phyloP scores from a whole-genome alignment of 2,329 filamentous ascomycete genomes.

The Talaromyces sp. region DNA sequence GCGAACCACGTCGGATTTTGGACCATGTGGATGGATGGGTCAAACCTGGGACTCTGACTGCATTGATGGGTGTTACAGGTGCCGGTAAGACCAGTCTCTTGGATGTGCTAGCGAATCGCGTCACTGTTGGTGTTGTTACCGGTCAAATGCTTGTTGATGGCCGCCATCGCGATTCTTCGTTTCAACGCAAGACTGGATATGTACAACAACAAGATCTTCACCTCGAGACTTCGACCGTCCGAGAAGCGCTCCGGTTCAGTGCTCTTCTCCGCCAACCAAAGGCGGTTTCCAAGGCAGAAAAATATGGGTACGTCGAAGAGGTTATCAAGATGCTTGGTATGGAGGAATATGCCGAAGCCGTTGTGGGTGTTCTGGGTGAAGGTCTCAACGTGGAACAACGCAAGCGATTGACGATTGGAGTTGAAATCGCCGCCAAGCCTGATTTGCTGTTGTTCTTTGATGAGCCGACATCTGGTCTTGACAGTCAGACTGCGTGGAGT shows the following conservation, averaged over 20 bases:
- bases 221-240: conserved; percentile 75
- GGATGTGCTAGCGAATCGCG: conserved; percentile 78
- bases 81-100: conserved; percentile 90
- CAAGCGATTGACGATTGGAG: conserved; percentile 83
- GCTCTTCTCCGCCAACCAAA: conserved; percentile 80
- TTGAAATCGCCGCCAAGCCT: conserved; percentile 92
- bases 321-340: conserved; percentile 89
- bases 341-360: conserved; percentile 82
- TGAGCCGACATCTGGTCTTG: conserved; percentile 90
- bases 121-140: conserved; percentile 81
- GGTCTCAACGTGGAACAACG: conserved; percentile 62
- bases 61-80: conserved; percentile 82
- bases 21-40: conserved; percentile 91
- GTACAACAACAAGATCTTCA: conserved; percentile 93
- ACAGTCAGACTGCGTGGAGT: conserved; percentile 89
- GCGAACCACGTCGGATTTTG: conserved; percentile 68
- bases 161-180: conserved; percentile 68
- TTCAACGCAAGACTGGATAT: conserved; percentile 89
- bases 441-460: conserved; percentile 87
- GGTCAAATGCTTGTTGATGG: conserved; percentile 83
- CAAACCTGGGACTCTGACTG: conserved; percentile 85
- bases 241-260: conserved; percentile 82
- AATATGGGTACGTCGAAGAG: conserved; percentile 81
- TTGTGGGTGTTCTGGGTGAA: conserved; percentile 86
- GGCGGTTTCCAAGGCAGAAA: conserved; percentile 66